These are phyloP conservation scores for Acrocalymma vagum DNA, from an alignment of 2,329 filamentous ascomycete species.

Conservation along the genomic window DNA sequence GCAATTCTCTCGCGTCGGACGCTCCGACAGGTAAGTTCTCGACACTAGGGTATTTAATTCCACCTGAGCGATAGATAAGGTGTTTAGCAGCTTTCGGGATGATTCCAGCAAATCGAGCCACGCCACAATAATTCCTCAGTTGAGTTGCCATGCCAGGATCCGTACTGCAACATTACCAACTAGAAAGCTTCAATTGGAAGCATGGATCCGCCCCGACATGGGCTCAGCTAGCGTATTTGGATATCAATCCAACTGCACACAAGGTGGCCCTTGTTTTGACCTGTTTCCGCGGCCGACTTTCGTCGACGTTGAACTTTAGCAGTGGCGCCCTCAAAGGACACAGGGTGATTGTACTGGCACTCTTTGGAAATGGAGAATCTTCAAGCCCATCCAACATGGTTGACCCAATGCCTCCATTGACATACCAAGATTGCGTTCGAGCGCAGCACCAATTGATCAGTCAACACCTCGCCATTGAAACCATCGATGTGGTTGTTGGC, in stretches of 20 bases:
- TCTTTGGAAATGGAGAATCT: slow-evolving; percentile 64
- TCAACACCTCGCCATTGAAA: slow-evolving; percentile 51
- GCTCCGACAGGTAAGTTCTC: no score
- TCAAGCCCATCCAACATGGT: slow-evolving; percentile 61
- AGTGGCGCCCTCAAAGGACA: slow-evolving; percentile 53
- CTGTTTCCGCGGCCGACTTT: slow-evolving; percentile 63
- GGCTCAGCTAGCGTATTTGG: slow-evolving; percentile 28
- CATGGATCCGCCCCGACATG: slow-evolving; percentile 22
- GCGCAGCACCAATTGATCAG: slow-evolving; percentile 57
- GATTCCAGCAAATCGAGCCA: no score
- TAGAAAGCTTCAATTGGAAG: slow-evolving; percentile 30
- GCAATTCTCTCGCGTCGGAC: no score
- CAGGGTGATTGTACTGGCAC: slow-evolving; percentile 60
- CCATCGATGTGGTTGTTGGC: slow-evolving; percentile 59
- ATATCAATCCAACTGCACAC: slow-evolving; percentile 29
- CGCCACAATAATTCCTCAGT: no score
- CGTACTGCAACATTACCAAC: slow-evolving; percentile 21
- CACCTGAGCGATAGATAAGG: no score
- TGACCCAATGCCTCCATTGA: slow-evolving; percentile 55
- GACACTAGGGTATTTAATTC: no score
- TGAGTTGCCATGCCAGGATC: no score
- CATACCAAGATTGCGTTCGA: slow-evolving; percentile 61
- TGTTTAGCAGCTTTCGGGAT: no score
- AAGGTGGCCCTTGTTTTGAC: slow-evolving; percentile 57
- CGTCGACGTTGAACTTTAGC: slow-evolving; percentile 59